Conservation (phyloP, 176 grass and related monocot species). For the Carex littledalei region DNA sequence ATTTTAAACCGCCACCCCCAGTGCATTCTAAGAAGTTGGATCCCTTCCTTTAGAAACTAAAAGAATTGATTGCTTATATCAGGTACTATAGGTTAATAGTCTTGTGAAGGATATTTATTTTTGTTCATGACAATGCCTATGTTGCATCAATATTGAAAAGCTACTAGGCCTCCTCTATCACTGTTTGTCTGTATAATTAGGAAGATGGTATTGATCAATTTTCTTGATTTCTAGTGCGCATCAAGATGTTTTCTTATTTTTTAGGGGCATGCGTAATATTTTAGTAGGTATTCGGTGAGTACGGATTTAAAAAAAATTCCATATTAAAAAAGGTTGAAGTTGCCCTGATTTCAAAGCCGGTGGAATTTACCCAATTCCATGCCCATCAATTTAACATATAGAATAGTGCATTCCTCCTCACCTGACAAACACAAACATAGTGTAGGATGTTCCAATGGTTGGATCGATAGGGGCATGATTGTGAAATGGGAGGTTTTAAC, state of each 20-base stretch:
- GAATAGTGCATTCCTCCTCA: neutral
- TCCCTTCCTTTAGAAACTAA: slow-evolving; percentile 54
- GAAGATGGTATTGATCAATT: neutral
- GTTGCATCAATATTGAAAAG: neutral
- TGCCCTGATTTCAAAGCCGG: neutral
- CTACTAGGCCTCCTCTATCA: neutral
- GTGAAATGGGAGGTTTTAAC: neutral
- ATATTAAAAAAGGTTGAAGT: neutral
- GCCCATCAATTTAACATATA: neutral
- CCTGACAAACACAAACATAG: neutral
- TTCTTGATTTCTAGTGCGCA: neutral
- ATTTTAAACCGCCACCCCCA: slow-evolving; percentile 58
- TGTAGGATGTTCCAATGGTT: neutral
- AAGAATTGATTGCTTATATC: slow-evolving; percentile 22
- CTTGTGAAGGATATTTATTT: slow-evolving; percentile 27
- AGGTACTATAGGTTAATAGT: slow-evolving; percentile 24
- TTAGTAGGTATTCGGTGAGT: neutral
- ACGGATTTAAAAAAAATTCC: neutral
- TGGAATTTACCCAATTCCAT: neutral
- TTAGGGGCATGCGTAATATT: neutral
- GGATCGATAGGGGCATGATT: neutral
- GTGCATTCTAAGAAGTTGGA: slow-evolving; percentile 57
- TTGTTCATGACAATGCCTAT: neutral
- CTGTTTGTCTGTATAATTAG: neutral
- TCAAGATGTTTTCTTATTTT: neutral